Conservation (phyloP, 2,329 filamentous ascomycete genomes). For the Penicillium janthinellum region DNA sequence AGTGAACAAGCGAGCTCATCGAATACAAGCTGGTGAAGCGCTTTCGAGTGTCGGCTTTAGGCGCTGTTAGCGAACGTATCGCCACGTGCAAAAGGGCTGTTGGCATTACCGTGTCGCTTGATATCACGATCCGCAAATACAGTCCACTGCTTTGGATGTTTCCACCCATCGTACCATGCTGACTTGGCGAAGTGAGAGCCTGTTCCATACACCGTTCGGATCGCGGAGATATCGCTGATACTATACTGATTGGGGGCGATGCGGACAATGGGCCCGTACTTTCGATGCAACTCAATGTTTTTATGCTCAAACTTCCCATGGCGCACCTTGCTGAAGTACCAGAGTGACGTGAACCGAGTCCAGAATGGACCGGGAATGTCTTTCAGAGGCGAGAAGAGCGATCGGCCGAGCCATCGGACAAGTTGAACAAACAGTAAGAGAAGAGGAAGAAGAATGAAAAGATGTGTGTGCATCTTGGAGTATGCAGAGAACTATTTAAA, state of each 20-base stretch:
- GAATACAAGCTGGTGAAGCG: conserved; percentile 51
- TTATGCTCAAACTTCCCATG: conserved; percentile 43
- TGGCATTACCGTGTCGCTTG: conserved; percentile 36
- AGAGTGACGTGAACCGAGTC: conserved; percentile 48
- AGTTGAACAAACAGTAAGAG: conserved; percentile 17
- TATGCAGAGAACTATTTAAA: neutral
- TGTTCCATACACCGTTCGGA: conserved; percentile 48
- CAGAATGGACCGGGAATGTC: conserved; percentile 50
- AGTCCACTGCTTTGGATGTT: conserved; percentile 35
- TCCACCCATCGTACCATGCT: conserved; percentile 39
- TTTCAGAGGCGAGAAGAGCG: conserved; percentile 39
- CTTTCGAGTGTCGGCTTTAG: conserved; percentile 37
- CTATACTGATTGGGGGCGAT: conserved; percentile 54
- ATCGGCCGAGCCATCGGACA: conserved; percentile 22
- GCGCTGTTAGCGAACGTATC: neutral
- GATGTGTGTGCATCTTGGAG: conserved; percentile 11
- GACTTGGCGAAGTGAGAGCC: conserved; percentile 45
- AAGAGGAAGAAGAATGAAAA: conserved; percentile 17
- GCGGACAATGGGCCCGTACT: conserved; percentile 49
- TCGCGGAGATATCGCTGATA: conserved; percentile 45
- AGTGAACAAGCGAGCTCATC: conserved; percentile 52
- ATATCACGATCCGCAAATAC: conserved; percentile 39
- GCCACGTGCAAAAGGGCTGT: neutral
- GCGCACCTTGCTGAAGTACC: conserved; percentile 45
- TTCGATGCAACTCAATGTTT: conserved; percentile 44